A percentile compares a stretch with the other conserved stretches of the same genome.
Evolutionary conservation across 768 basidiomycete genomes (phyloP).

Genomic region (Suillus cothurnatus): DNA sequence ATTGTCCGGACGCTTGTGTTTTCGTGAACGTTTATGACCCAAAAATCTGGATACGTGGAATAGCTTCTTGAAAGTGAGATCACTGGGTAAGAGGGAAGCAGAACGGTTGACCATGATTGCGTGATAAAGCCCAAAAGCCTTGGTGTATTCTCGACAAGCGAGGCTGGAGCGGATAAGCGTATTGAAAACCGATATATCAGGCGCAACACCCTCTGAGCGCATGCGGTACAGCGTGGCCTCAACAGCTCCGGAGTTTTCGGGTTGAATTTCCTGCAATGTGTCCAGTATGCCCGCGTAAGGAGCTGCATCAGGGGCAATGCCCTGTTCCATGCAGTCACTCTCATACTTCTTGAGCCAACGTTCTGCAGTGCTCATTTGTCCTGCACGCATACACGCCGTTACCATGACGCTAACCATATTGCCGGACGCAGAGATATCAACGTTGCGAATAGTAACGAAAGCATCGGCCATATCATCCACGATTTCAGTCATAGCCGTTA

Average conservation of each 20-base stretch:
- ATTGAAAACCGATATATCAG: conserved; percentile 49
- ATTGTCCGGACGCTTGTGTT: conserved; percentile 21
- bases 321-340: conserved; percentile 21
- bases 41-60: conserved; percentile 35
- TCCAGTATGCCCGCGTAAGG: conserved; percentile 45
- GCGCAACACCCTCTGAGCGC: conserved; percentile 37
- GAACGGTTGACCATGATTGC: conserved; percentile 38
- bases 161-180: conserved; percentile 46
- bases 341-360: conserved; percentile 31
- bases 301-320: conserved; percentile 15
- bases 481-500: conserved; percentile 5
- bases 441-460: conserved; percentile 21
- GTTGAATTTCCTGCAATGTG: conserved; percentile 35
- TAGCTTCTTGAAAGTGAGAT: conserved; percentile 48
- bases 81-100: conserved; percentile 36
- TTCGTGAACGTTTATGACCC: conserved; percentile 24
- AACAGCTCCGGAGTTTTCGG: conserved; percentile 33
- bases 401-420: conserved; percentile 40
- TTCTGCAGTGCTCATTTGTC: conserved; percentile 32
- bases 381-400: conserved; percentile 37
- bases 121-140: conserved; percentile 47
- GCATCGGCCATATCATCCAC: conserved; percentile 25
- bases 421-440: conserved; percentile 30
- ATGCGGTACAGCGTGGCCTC: conserved; percentile 42
- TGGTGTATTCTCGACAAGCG: conserved; percentile 30